Evolutionary conservation across 2,329 filamentous ascomycete species (phyloP), one percentile per base, ranked within the genome.

Genomic region (Aspergillus tanneri): DNA sequence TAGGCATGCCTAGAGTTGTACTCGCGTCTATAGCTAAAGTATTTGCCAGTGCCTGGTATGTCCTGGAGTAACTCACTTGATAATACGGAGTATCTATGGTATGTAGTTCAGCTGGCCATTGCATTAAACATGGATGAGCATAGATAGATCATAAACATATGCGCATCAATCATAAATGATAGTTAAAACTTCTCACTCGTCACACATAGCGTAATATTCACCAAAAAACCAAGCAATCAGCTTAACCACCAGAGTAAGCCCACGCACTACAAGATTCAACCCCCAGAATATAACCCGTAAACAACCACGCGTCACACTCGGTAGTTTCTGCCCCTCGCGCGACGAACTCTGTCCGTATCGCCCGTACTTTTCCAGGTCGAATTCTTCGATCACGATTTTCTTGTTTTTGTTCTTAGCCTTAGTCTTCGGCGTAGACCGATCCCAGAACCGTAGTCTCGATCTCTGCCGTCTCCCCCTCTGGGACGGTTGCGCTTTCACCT

Each of bases 351-450:
- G 52, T 16, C 65, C 67, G 47, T 71, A 73, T 5, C 65, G 66
- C 10, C 70, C 70, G 25, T 76, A 72, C 32, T 69, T 72, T 38
- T 74, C 73, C 7, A 75, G 61, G 54, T 76, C 72, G 37, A 75
- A 71, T 46, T 76, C 72, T 36, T 72, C 67, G 30, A 72, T 55
- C 3, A 69, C 54, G 36, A 72, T 58, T 47, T 70, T 54, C 34
- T 65, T 57, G 23, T 55, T 62, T 52, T 71, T 66, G 25, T 53
- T 55, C 38, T 45, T 52, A 25, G 50, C 39, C 45, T 48, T 59
- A 45, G 55, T 34, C 39, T 54, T 53, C 54, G 5, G 41, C 2
- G 11, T 5, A 5, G 8, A 3, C 5, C 36, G 16, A 16, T 23
- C 16, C 58, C 58, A 56, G 40, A 58, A 61, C 9, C 43, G 52